Evolutionary conservation across 805 yeast species (phyloP), one percentile per base, ranked within the genome.

Genomic region (Lipomyces lipofer): DNA sequence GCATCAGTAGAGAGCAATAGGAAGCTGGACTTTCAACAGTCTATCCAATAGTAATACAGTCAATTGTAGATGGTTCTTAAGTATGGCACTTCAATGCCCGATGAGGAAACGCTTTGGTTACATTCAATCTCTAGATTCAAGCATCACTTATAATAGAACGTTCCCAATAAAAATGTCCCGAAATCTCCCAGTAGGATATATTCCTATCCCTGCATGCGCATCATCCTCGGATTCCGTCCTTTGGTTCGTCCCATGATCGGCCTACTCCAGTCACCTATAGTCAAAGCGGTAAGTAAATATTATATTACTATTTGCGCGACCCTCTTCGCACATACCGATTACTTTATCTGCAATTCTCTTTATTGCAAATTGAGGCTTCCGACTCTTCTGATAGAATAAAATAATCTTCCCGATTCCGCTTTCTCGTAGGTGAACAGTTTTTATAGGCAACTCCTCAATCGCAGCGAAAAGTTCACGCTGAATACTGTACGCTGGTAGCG

Each of bases 401-500:
- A 94, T 80, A 24, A 94, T 88, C 71, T 91, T 89, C 17, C 98
- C 99, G 47, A 94, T 79, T 2, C 98, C 98, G 59, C 91, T 82
- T 64, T 95, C 99, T 62, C 95, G 84, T 56, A 94, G 75, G 73
- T 94, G 99, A 67, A 89, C 94, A 2, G 98, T 92, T 73, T 92
- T 92, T 67, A 94, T 90, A 21, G 98, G 99, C 56, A 94, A 77
- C 51, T 83, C 79, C 29, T 80, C 77, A 53, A 94, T 73, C 33
- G 95, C 86, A 17, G 76, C 75, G 63, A 94, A 87, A 64, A 94
- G 73, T 52, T 86, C 91, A 69, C 86, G 88, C 70, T 94, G 99
- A 62, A 94, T 92, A 70, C 90, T 96, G 73, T 86, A 94, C 1
- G 96, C 91, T n/a, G 99, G 99, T 72, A 94, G 78, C 9, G 97